Conservation (phyloP, 345 rosid species). For the Durio zibethinus region DNA sequence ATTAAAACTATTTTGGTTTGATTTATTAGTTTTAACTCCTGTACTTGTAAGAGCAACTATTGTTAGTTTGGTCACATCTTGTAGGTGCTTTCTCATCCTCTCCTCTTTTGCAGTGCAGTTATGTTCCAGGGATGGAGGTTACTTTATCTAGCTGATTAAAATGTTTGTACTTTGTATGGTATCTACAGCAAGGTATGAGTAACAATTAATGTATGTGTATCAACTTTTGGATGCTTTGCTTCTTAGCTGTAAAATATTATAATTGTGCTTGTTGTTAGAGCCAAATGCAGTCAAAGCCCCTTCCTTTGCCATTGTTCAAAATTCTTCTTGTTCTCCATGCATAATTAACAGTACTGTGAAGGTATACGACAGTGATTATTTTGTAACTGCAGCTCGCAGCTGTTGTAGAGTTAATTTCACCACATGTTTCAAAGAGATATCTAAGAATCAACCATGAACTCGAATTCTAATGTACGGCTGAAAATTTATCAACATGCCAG, state of each 20-base stretch:
- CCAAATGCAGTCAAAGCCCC: too few species aligned
- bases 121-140: slow-evolving; percentile 80
- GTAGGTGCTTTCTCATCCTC: slow-evolving; percentile 36
- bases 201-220: neutral
- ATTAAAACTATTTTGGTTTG: neutral
- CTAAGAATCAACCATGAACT: neutral
- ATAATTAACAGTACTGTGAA: neutral
- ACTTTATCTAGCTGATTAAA: slow-evolving; percentile 64
- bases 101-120: slow-evolving; percentile 35
- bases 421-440: neutral
- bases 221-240: neutral
- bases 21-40: neutral
- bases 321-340: neutral
- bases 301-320: slow-evolving; percentile 7
- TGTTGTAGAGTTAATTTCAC: neutral
- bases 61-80: too few species aligned
- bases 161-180: slow-evolving; percentile 61
- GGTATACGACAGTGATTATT: neutral
- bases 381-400: neutral
- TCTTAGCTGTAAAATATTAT: too few species aligned
- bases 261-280: too few species aligned
- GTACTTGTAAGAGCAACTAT: neutral
- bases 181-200: slow-evolving; percentile 62
- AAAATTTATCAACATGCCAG: neutral
- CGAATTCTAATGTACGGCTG: neutral